Evolutionary conservation across 176 grass and related monocot genomes (phyloP), one percentile per base, ranked within the genome.

Genomic region (Tuctoria greenei): DNA sequence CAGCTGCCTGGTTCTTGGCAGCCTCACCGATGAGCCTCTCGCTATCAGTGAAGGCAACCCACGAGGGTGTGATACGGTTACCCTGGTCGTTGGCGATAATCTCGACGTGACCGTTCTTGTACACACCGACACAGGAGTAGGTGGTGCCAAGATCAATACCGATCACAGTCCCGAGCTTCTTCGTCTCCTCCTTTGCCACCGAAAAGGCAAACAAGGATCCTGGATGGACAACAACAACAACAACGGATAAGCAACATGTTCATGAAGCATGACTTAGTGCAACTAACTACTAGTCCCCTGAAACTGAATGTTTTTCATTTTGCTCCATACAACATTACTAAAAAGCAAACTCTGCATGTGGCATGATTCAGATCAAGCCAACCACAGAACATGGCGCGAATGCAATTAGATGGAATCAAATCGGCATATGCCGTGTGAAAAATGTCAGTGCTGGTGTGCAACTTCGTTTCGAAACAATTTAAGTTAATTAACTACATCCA

Each of bases 1-100:
- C 74, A 31, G 90, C 69, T 7, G 90, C 90, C 82, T 77, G 86
- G 36, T 92, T 92, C 86, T 92, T 86, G n/a, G 86, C 86, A 88
- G 86, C 86, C 82, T 88, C 90, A 82, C 90, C 90, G 16, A 92
- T 88, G 36, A 92, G 82, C 75, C 79, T 92, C 79, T 92, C 90
- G 3, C 77, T 60, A 79, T 92, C 86, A 0, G 86, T 92, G 83
- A 83, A 92, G 5, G 75, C 82, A 12, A 88, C 86, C 90, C 90
- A 92, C 35, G 86, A 92, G 52, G 89, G 89, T 10, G 85, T 92
- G 74, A 92, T 88, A 67, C 85, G 85, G 85, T 92, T 92, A 47
- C 89, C 89, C 82, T 92, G 85, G 82, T 92, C 89, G 82, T 85
- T 92, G 72, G 78, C 85, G 64, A 88, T 88, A 50, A 88, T 88